phyloP scores from a whole-genome alignment of 2,329 filamentous ascomycete species.

The Colletotrichum sidae region DNA sequence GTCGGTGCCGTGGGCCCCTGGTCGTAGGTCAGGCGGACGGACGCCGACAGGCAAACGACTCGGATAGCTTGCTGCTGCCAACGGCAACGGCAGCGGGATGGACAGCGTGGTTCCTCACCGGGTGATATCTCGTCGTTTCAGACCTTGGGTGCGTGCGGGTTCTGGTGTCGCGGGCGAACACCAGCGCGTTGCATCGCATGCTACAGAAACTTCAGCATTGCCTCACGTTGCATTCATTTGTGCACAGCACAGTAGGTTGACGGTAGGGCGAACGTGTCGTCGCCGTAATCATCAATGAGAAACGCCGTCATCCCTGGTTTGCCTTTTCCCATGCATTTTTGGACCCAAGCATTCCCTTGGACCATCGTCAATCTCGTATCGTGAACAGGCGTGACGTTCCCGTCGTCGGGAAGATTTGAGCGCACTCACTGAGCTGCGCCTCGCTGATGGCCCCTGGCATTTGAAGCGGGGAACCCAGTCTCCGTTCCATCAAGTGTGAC shows the following conservation, averaged over 20 bases:
- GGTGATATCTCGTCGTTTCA: constrained; percentile 37
- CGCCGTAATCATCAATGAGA: constrained; percentile 11
- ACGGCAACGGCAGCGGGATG: constrained; percentile 8
- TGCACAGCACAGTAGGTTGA: too few species aligned
- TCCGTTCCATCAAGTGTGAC: background rate
- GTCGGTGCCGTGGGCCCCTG: background rate
- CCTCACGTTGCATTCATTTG: too few species aligned
- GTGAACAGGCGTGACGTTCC: background rate
- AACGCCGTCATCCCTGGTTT: constrained; percentile 5
- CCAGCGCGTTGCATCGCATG: too few species aligned
- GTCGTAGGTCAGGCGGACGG: background rate
- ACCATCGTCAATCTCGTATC: constrained; percentile 17
- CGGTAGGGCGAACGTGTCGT: too few species aligned
- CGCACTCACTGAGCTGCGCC: constrained; percentile 17
- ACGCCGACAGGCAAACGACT: constrained; percentile 13
- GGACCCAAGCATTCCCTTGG: constrained; percentile 6
- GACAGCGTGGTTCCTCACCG: constrained; percentile 12
- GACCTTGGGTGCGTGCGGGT: constrained; percentile 26
- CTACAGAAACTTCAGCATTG: too few species aligned
- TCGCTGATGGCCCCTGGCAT: constrained; percentile 11
- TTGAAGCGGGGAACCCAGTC: constrained; percentile 33
- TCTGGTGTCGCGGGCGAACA: constrained; percentile 4
- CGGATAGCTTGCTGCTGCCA: constrained; percentile 7
- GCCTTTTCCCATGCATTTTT: constrained; percentile 6
- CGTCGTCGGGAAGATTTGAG: constrained; percentile 4